Evolutionary conservation across 2,329 filamentous ascomycete species (phyloP).

Genomic region (Samsoniella hepiali): DNA sequence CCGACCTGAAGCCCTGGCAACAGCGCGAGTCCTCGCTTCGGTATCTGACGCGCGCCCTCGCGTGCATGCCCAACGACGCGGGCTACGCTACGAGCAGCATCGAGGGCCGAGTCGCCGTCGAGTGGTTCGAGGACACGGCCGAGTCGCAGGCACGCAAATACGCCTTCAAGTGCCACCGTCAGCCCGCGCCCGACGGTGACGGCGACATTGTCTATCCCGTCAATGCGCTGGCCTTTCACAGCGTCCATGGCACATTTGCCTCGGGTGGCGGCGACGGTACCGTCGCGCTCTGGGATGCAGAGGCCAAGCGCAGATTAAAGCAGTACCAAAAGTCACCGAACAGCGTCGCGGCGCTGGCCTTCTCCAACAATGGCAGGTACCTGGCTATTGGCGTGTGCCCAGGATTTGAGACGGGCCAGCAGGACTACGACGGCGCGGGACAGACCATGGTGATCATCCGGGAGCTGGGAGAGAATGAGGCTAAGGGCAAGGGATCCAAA

Average conservation of each 20-base stretch:
- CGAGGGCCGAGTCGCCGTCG: constrained; percentile 91
- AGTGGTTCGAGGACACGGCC: constrained; percentile 91
- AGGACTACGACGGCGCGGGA: constrained; percentile 71
- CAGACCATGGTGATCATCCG: constrained; percentile 75
- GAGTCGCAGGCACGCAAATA: constrained; percentile 92
- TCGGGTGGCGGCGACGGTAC: constrained; percentile 87
- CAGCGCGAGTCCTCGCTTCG: constrained; percentile 90
- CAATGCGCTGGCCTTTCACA: constrained; percentile 86
- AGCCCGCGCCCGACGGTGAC: constrained; percentile 60
- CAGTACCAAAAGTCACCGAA: constrained; percentile 84
- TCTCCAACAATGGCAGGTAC: constrained; percentile 72
- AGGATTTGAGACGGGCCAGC: constrained; percentile 82
- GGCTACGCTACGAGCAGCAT: constrained; percentile 92
- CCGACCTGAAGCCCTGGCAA: constrained; percentile 77
- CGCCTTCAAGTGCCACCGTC: constrained; percentile 96
- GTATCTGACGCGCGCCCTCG: constrained; percentile 89
- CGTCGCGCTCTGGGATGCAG: constrained; percentile 89
- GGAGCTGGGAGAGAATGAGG: constrained; percentile 82
- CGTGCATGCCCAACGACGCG: constrained; percentile 94
- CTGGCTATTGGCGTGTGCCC: constrained; percentile 80
- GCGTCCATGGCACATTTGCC: constrained; percentile 78
- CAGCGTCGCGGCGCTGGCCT: constrained; percentile 73
- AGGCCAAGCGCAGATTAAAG: constrained; percentile 83
- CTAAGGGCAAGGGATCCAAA: constrained; percentile 78
- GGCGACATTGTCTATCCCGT: constrained; percentile 87